Evolutionary conservation across 352 stramenopile species (phyloP).

Genomic region (Phytophthora foliorum): DNA sequence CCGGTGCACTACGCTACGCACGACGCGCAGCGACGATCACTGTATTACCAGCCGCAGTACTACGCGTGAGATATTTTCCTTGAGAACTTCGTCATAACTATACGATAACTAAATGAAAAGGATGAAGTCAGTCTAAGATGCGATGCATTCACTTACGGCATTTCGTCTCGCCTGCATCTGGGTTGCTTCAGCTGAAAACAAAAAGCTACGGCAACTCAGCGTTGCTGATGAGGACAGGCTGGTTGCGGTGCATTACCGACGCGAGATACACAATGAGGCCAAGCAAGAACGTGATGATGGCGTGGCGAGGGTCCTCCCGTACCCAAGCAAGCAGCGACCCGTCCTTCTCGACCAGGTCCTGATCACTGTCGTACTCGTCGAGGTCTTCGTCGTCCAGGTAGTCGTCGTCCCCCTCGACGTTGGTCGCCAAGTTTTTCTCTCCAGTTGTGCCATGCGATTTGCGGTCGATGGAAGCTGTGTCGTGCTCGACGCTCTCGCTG

Average conservation of each 20-base stretch:
- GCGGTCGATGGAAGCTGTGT: not conserved
- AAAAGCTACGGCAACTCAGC: constrained; percentile 22
- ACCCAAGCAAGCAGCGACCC: constrained; percentile 79
- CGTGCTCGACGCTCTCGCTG: constrained; percentile 27
- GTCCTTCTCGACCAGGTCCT: constrained; percentile 56
- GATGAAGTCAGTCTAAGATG: constrained; percentile 14
- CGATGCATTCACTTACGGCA: constrained; percentile 28
- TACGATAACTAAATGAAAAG: constrained; percentile 26
- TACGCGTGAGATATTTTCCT: constrained; percentile 26
- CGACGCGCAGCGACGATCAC: constrained; percentile 32
- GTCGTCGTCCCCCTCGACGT: constrained; percentile 21
- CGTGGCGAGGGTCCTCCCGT: constrained; percentile 73
- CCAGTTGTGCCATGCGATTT: constrained; percentile 10
- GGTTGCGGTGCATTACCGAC: constrained; percentile 42
- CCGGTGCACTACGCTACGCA: constrained; percentile 34
- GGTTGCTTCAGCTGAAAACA: not conserved
- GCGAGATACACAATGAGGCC: constrained; percentile 71
- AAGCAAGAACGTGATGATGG: constrained; percentile 65
- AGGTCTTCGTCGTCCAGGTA: constrained; percentile 36
- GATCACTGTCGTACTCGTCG: constrained; percentile 32
- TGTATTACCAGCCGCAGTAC: constrained; percentile 48
- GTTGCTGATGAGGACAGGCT: constrained; percentile 8
- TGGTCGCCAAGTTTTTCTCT: constrained; percentile 2
- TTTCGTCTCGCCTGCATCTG: constrained; percentile 15
- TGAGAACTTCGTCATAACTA: constrained; percentile 42